Base-by-base conservation (phyloP, 257 asterid genomes). In the Rauvolfia tetraphylla region DNA sequence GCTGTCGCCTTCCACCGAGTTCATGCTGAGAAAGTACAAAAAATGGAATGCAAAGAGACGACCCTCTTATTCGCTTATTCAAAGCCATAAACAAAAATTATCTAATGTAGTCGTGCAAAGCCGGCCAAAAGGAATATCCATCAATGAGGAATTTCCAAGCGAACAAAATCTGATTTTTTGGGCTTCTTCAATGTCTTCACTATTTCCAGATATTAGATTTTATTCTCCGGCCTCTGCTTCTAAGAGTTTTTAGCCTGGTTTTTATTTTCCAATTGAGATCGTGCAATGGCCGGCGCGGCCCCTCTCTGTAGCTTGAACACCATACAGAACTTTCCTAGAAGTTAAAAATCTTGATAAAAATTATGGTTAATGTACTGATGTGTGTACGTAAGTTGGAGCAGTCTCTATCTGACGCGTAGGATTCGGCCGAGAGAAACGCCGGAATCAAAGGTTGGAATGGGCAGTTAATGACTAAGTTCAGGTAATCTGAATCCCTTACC, bases 391-490 rank as follows among this genome's bases (percentile, higher is more conserved):
- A 22, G 34, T 18, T 20, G 29, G 48, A 33, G 72, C 15, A 34
- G 83, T 78, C 63, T 71, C 67, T 49, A 57, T 75, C 74, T n/a
- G 81, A 82, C 87, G 79, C 78, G 86, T 78, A 54, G 80, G 73
- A 62, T 53, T 31, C 29, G 78, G 23, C 58, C 93, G 84, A 53
- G 57, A 75, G 83, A 68, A 70, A 49, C 89, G 93, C 81, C 88
- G 88, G 90, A 84, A 84, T 86, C 87, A 76, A 73, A 76, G 93
- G 85, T 83, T 56, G 31, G 76, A 79, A 81, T 63, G 69, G 75
- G 79, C 62, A 78, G 68, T 75, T 74, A 42, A 74, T 76, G 88
- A 70, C 92, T 79, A 89, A 78, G 86, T 89, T 85, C 95, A 82
- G 78, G 68, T 76, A 78, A 89, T 83, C 85, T 79, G 51, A 70